Evolutionary conservation across 352 stramenopile species (phyloP).

Genomic region (Halophytophthora batemanensis): DNA sequence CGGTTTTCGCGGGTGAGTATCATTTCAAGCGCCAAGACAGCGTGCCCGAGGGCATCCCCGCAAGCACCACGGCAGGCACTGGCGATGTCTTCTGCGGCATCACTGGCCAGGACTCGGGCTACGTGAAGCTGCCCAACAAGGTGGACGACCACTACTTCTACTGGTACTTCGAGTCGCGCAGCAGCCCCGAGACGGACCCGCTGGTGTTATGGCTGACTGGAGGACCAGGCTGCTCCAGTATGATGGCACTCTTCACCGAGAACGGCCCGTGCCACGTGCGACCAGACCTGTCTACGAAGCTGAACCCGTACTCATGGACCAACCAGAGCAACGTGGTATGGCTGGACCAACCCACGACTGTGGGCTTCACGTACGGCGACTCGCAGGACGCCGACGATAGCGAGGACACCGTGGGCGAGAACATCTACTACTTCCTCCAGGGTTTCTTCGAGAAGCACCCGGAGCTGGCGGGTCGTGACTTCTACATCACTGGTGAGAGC

Average conservation of each 20-base stretch:
- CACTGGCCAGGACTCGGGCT: constrained; percentile 49
- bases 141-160: constrained; percentile 76
- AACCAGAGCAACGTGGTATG: constrained; percentile 64
- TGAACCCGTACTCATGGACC: constrained; percentile 65
- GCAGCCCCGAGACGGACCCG: constrained; percentile 40
- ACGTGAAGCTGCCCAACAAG: constrained; percentile 63
- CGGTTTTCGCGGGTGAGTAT: no score
- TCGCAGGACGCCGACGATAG: constrained; percentile 29
- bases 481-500: constrained; percentile 60
- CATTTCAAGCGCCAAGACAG: no score
- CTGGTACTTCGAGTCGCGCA: constrained; percentile 67
- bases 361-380: constrained; percentile 44
- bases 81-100: constrained; percentile 31
- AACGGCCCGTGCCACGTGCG: constrained; percentile 64
- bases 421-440: constrained; percentile 57
- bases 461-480: constrained; percentile 33
- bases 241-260: constrained; percentile 59
- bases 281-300: constrained; percentile 36
- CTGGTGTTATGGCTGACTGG: constrained; percentile 67
- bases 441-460: constrained; percentile 43
- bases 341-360: constrained; percentile 51
- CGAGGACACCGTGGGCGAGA: constrained; percentile 44
- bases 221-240: constrained; percentile 54
- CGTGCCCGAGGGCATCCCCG: no score
- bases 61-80: no score